These are phyloP conservation scores for Citrus glauca DNA, from an alignment of 345 rosid species.

Conservation along the genomic window DNA sequence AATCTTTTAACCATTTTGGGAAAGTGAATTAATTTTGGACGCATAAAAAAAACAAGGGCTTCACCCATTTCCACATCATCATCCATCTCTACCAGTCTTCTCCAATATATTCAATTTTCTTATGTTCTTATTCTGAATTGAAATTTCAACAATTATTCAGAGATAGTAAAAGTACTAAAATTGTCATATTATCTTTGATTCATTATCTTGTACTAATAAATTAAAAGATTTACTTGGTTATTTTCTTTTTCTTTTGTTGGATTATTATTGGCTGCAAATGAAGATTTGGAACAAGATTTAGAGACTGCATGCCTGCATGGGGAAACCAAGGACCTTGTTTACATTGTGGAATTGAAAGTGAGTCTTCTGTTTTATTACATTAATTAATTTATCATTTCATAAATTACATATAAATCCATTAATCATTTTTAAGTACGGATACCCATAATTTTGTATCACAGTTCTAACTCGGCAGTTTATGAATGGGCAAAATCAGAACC, in stretches of 20 bases:
- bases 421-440: no score
- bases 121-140: no score
- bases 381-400: no score
- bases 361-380: background rate
- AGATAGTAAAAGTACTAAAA: background rate
- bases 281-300: background rate
- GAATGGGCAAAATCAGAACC: no score
- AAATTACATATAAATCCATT: no score
- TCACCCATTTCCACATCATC: background rate
- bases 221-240: background rate
- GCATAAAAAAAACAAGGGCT: background rate
- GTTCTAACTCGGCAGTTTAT: no score
- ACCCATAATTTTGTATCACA: no score
- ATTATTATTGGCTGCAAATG: background rate
- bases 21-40: background rate
- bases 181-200: background rate
- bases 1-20: background rate
- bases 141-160: no score
- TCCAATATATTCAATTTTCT: no score
- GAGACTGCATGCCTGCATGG: background rate
- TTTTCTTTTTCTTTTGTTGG: background rate
- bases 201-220: background rate
- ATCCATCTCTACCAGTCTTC: background rate
- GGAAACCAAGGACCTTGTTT: slow-evolving; percentile 21
- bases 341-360: slow-evolving; percentile 22